Base-by-base conservation (phyloP, 306 rosid species). In the Corylus heterophylla region DNA sequence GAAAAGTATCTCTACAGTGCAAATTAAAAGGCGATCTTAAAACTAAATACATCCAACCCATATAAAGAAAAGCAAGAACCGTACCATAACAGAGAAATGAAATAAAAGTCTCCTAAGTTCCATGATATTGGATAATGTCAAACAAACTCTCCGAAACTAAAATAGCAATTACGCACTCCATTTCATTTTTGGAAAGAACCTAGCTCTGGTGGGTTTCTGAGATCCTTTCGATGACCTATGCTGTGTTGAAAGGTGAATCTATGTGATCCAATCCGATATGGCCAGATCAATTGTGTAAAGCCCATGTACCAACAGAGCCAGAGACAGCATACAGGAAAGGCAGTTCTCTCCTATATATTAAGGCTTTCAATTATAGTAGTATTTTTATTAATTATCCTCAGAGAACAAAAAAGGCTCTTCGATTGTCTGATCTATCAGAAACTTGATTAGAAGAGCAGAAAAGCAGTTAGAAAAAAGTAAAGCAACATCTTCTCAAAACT, bases 401-500 rank as follows among this genome's bases (percentile, higher is more conserved):
- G 51, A n/a, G 1, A 39, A 67, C 12, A 8, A 17, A 39, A 17
- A 66, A 8, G 71, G 1, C 14, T 66, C 50, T 37, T 18, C 12
- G 18, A 39, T 8, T 66, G 47, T 39, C 71, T 37, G 49, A 39
- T 17, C 42, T 25, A 62, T 62, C 44, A 27, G 42, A 62, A 62
- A 25, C 68, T 62, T 62, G 68, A 62, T 62, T 52, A 62, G 44
- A 62, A 62, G 39, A 61, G 42, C 68, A 27, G 68, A 62, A 61
- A 62, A 62, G 1, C 42, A 12, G 68, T 44, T 62, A 27, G 62
- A 55, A 55, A 55, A n/a, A 55, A 55, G 62, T 55, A 55, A 7
- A 55, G 29, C 62, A 52, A 52, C 56, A 52, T 52, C 56, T 4
- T 52, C 56, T 49, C 14, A 1, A 7, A 52, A 4, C 56, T 16